Evolutionary conservation across 352 stramenopile species (phyloP).

Genomic region (Pythium phragmitis): DNA sequence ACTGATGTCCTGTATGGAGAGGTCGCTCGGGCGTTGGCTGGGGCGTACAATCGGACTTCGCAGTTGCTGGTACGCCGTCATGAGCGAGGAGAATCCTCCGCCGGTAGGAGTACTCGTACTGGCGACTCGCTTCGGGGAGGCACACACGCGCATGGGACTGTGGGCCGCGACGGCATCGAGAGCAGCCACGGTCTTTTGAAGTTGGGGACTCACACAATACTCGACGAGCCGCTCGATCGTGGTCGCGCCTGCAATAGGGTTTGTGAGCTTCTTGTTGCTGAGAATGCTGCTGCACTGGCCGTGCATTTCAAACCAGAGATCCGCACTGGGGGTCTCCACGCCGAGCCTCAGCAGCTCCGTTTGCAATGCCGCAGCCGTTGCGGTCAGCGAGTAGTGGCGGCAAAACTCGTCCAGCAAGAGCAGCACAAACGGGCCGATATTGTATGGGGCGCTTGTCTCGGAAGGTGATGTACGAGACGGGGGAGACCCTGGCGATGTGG

Average conservation of each 20-base stretch:
- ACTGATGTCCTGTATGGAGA: neutral
- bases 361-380: constrained; percentile 35
- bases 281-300: constrained; percentile 44
- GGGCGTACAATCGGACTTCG: constrained; percentile 53
- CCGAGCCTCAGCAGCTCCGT: constrained; percentile 38
- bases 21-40: constrained; percentile 38
- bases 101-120: neutral
- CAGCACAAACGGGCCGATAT: constrained; percentile 42
- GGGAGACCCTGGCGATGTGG: neutral
- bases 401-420: constrained; percentile 67
- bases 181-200: constrained; percentile 29
- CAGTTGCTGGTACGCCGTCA: constrained; percentile 45
- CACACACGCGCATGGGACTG: constrained; percentile 39
- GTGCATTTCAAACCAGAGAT: constrained; percentile 67
- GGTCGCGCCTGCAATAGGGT: constrained; percentile 6
- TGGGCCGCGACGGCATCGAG: constrained; percentile 34
- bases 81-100: constrained; percentile 35
- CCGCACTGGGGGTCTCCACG: constrained; percentile 23
- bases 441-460: constrained; percentile 9
- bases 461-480: too few species aligned
- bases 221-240: constrained; percentile 55
- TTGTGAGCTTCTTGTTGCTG: constrained; percentile 18
- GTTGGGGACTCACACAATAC: constrained; percentile 39
- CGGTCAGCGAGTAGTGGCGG: constrained; percentile 34
- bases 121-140: constrained; percentile 37